Percentiles rank a stretch among this genome's conserved stretches.
These are phyloP conservation scores for Casuarina glauca DNA, from an alignment of 306 rosid genomes.

Conservation along the genomic window DNA sequence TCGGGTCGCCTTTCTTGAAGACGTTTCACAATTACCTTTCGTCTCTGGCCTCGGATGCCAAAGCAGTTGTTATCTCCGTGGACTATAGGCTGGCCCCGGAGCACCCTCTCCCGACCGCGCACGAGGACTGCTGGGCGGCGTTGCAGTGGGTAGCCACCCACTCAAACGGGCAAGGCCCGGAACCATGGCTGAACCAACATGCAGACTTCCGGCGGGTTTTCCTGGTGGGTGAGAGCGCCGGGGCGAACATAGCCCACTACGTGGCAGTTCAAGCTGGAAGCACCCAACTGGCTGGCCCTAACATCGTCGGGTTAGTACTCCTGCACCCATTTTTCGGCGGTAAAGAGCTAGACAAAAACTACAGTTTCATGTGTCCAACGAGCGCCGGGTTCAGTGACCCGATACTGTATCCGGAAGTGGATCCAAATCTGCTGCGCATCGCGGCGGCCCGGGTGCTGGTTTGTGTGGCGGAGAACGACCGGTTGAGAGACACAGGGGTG, in stretches of 20 bases:
- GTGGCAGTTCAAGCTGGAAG: slow-evolving; percentile 28
- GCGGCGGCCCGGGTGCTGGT: slow-evolving; percentile 20
- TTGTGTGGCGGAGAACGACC: slow-evolving; percentile 29
- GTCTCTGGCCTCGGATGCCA: slow-evolving; percentile 12
- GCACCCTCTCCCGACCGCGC: slow-evolving; percentile 28
- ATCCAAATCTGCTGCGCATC: slow-evolving; percentile 6
- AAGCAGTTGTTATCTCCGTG: slow-evolving; percentile 18
- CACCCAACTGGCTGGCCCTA: neutral
- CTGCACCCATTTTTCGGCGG: slow-evolving; percentile 30
- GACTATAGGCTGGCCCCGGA: slow-evolving; percentile 37
- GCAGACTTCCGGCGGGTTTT: slow-evolving; percentile 29
- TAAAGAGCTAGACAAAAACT: slow-evolving; percentile 6
- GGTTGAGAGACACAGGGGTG: slow-evolving; percentile 19
- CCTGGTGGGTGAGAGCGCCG: slow-evolving; percentile 31
- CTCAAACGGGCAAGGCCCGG: slow-evolving; percentile 24
- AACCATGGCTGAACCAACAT: slow-evolving; percentile 28
- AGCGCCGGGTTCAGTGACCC: slow-evolving; percentile 19
- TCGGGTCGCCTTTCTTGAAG: slow-evolving; percentile 16
- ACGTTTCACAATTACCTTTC: slow-evolving; percentile 5
- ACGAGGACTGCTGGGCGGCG: slow-evolving; percentile 28
- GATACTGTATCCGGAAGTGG: slow-evolving; percentile 17
- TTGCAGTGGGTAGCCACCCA: slow-evolving; percentile 29
- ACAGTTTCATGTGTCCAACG: slow-evolving; percentile 8
- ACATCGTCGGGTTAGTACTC: slow-evolving; percentile 9
- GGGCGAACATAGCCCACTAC: slow-evolving; percentile 31